Evolutionary conservation across 2,329 filamentous ascomycete species (phyloP).

Genomic region (Claviceps humidiphila): DNA sequence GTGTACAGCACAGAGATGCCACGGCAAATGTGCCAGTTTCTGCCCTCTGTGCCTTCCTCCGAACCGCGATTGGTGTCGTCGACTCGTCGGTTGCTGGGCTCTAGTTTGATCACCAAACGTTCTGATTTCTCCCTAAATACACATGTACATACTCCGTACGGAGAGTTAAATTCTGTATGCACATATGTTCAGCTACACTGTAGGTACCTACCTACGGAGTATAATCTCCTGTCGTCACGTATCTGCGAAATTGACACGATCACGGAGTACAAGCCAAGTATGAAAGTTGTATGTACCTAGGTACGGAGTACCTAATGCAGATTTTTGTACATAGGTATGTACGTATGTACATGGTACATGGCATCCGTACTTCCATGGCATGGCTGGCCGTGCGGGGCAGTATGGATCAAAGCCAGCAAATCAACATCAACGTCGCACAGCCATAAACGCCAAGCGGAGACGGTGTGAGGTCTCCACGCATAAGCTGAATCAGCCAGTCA

Average conservation of each 20-base stretch:
- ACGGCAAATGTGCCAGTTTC: neutral
- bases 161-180: too few relatives aligned
- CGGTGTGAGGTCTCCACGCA: slow-evolving; percentile 19
- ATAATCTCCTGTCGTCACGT: neutral
- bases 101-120: neutral
- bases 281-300: too few relatives aligned
- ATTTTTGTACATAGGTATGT: too few relatives aligned
- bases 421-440: slow-evolving; percentile 13
- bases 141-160: too few relatives aligned
- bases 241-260: neutral
- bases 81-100: neutral
- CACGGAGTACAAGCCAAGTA: too few relatives aligned
- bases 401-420: slow-evolving; percentile 15
- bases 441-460: slow-evolving; percentile 11
- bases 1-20: neutral
- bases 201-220: neutral
- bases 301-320: too few relatives aligned
- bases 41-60: neutral
- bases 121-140: too few relatives aligned
- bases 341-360: too few relatives aligned
- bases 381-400: slow-evolving; percentile 14
- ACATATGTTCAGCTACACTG: too few relatives aligned
- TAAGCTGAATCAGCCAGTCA: slow-evolving; percentile 38
- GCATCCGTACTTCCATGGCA: neutral
- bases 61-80: neutral